Evolutionary conservation across 345 rosid species (phyloP).

Genomic region (Rubroshorea leprosula): DNA sequence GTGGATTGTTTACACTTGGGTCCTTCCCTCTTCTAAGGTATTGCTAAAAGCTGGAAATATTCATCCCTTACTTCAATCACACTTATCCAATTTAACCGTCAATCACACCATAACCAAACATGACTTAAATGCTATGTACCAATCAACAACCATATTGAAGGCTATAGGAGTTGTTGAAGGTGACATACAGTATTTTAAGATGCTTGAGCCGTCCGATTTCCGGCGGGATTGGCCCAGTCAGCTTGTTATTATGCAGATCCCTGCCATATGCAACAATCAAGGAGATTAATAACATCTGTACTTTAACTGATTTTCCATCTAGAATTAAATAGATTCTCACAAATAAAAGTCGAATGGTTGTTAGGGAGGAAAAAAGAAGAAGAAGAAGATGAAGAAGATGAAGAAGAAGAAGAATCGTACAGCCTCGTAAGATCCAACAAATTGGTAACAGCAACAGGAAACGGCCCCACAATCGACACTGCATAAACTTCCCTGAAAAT

Average conservation of each 20-base stretch:
- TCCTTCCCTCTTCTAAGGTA: too few relatives aligned
- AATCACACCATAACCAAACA: too few relatives aligned
- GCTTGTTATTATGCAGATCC: constrained; percentile 85
- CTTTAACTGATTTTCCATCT: too few relatives aligned
- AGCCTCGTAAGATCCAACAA: constrained; percentile 66
- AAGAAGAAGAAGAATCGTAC: constrained; percentile 27
- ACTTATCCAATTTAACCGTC: too few relatives aligned
- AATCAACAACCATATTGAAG: not conserved
- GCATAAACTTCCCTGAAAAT: constrained; percentile 53
- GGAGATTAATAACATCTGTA: not conserved
- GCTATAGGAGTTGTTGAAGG: not conserved
- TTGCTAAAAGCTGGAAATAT: too few relatives aligned
- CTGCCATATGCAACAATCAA: constrained; percentile 21
- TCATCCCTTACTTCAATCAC: too few relatives aligned
- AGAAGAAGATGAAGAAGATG: not conserved
- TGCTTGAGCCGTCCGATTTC: constrained; percentile 74
- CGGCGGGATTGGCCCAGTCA: constrained; percentile 81
- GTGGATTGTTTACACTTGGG: too few relatives aligned
- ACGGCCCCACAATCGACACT: constrained; percentile 67
- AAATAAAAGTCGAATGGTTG: too few relatives aligned
- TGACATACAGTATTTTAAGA: constrained; percentile 59
- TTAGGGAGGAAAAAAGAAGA: too few relatives aligned
- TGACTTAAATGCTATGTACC: too few relatives aligned
- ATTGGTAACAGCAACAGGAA: constrained; percentile 71
- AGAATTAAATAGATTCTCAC: too few relatives aligned